Percentiles rank a stretch among this genome's conserved stretches.
These are phyloP conservation scores for Eucalyptus microcorys DNA, from an alignment of 345 rosid species.

Conservation along the genomic window DNA sequence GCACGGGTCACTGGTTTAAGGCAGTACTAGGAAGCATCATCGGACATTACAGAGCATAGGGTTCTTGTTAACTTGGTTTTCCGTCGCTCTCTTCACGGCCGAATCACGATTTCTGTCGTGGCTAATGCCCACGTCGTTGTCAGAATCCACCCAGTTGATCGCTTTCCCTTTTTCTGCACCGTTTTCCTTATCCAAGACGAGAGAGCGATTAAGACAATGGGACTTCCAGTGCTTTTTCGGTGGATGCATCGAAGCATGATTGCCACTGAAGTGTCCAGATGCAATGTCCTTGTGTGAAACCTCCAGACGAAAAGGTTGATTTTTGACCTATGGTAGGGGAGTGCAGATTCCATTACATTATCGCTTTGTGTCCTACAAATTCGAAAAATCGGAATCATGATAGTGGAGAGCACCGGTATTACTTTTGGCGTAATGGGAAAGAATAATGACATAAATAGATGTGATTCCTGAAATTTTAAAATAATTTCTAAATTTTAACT, in stretches of 20 bases:
- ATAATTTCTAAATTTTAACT: fast-evolving
- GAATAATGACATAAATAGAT: background rate
- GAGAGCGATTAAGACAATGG: background rate
- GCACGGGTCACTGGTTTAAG: background rate
- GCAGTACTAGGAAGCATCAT: background rate
- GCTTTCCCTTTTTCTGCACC: background rate
- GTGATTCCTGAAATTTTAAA: too few relatives aligned
- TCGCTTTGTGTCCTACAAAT: background rate
- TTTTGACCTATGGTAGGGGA: background rate
- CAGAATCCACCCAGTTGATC: background rate
- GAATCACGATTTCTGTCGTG: background rate
- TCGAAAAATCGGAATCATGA: background rate
- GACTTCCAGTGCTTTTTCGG: background rate
- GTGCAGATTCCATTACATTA: background rate
- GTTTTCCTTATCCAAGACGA: background rate
- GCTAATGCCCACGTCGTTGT: background rate
- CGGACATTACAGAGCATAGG: background rate
- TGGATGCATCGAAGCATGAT: background rate
- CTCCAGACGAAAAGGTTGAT: background rate
- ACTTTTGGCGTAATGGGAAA: background rate
- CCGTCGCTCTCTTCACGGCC: background rate
- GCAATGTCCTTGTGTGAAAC: background rate
- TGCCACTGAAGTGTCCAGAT: background rate
- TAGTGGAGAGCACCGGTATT: background rate
- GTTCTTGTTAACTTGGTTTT: background rate